Base-by-base conservation (phyloP, 768 basidiomycete genomes). In the Tylopilus rubrobrunneus region DNA sequence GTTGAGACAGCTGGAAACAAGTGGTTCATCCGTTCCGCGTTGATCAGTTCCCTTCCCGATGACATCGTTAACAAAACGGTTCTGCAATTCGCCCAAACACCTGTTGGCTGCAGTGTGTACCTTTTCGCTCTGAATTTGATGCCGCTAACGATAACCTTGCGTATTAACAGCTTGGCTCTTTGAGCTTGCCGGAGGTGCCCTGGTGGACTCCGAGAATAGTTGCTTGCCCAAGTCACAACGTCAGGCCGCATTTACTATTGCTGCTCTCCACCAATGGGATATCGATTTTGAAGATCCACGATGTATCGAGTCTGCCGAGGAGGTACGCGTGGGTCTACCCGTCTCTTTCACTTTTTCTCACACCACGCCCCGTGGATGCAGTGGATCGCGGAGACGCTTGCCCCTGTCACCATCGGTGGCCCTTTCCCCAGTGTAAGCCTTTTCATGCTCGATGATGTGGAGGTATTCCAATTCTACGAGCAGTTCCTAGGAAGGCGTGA, bases 221-320 rank as follows among this genome's bases (percentile, higher is more conserved):
- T 90, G 88, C 59, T 70, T 92, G 14, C 90, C 92, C 4, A 84
- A 85, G 65, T 76, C 79, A 11, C 89, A 92, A 63, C 84, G 93
- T 45, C 79, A 92, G 67, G 87, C 89, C 1, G 67, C 80, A 9
- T 96, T 92, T 71, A 93, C 89, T 3, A 83, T 96, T 50, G 88
- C 90, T 3, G 92, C 93, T 17, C 75, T 95, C 25, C 93, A 95
- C 68, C 93, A 96, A 66, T 96, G 93, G 93, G 87, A 90, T 56
- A 86, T 93, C 73, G 80, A 85, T 29, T 73, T 87, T 41, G 81
- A 87, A 56, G 92, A 96, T 64, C 82, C 85, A 42, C 76, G 82
- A n/a, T 96, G 92, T 58, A 77, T 92, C 43, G 77, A 77, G 48
- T 86, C 90, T 40, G 92, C 92, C 15, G 90, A 94, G 70, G 86